Conservation (phyloP, 2,329 filamentous ascomycete genomes). For the Cordyceps cateniannulata region DNA sequence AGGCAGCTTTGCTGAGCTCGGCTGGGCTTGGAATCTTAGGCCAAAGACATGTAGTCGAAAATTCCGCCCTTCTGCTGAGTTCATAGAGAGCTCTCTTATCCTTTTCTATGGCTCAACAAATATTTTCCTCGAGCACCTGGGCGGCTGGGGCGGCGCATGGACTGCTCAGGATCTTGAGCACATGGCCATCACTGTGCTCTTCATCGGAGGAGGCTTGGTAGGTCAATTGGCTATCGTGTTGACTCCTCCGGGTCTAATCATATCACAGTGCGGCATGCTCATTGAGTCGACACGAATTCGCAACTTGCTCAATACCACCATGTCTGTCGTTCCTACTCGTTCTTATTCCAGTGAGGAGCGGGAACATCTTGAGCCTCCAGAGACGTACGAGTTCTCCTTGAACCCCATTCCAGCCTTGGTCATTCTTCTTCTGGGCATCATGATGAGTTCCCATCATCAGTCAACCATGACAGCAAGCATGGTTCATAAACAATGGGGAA, state of each 20-base stretch:
- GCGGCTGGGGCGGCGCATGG: conserved; percentile 65
- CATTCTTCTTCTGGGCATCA: conserved; percentile 79
- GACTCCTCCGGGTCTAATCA: background rate
- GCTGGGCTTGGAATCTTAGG: conserved; percentile 92
- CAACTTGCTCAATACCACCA: conserved; percentile 54
- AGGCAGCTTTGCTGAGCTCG: conserved; percentile 81
- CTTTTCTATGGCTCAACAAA: conserved; percentile 86
- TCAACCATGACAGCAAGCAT: conserved; percentile 76
- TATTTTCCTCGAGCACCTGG: conserved; percentile 86
- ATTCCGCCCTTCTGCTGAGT: conserved; percentile 77
- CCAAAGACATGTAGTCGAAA: conserved; percentile 46
- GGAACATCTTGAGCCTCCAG: conserved; percentile 49
- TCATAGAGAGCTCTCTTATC: conserved; percentile 82
- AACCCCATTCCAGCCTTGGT: conserved; percentile 86
- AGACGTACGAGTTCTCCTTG: conserved; percentile 66
- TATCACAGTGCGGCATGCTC: conserved; percentile 65
- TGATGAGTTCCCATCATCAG: conserved; percentile 95
- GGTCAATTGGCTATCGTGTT: conserved; percentile 26
- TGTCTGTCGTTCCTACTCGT: conserved; percentile 29
- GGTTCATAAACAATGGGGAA: conserved; percentile 93
- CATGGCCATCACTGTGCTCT: conserved; percentile 85
- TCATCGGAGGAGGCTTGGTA: conserved; percentile 85
- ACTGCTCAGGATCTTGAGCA: conserved; percentile 80
- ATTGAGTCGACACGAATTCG: conserved; percentile 69
- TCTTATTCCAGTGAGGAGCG: conserved; percentile 37